Evolutionary conservation across 139 green algal genomes (phyloP), one percentile per base, ranked within the genome.

Genomic region (Micromonas pusilla): DNA sequence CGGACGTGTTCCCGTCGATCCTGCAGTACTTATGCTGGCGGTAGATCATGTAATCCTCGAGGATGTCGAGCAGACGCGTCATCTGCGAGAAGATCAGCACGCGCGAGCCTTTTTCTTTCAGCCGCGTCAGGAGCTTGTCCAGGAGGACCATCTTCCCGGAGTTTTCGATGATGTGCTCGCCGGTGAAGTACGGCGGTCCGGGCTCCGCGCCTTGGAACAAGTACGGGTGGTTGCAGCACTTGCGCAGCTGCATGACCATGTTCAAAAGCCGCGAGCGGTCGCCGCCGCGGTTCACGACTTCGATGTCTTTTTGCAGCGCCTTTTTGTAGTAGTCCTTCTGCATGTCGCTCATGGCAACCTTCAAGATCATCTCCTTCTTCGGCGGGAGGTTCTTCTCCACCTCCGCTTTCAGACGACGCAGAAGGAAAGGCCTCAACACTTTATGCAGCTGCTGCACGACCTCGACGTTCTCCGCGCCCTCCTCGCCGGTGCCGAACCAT

Each of bases 341-440:
- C 92, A 98, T 93, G 72, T 94, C 87, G 54, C 85, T 91, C 96
- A 99, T 97, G 72, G 94, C 91, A 64, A 97, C 79, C 86, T 98
- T 97, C 30, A 99, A 85, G 83, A 99, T 97, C 79, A 92, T 96
- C 87, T 99, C 96, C 86, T 97, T 98, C 89, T 99, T 99, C 66
- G 90, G 90, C 0, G 96, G 96, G 79, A 99, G 88, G 36, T 83
- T 83, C 68, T 93, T 92, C 87, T 98, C 96, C 82, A 99, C 96
- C 75, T 99, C 96, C 30, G 81, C 88, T 89, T 98, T 98, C 32
- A 98, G 83, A 25, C 96, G 92, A 53, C 96, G 90, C 85, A 99
- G 91, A 86, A 99, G 81, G 88, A 98, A 98, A 25, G 96, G 96
- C 31, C 92, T 87, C 85, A 99, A 83, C 77, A 99, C 94, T 88